Conservation (phyloP, 805 yeast genomes). For the Scheffersomyces stipitis region DNA sequence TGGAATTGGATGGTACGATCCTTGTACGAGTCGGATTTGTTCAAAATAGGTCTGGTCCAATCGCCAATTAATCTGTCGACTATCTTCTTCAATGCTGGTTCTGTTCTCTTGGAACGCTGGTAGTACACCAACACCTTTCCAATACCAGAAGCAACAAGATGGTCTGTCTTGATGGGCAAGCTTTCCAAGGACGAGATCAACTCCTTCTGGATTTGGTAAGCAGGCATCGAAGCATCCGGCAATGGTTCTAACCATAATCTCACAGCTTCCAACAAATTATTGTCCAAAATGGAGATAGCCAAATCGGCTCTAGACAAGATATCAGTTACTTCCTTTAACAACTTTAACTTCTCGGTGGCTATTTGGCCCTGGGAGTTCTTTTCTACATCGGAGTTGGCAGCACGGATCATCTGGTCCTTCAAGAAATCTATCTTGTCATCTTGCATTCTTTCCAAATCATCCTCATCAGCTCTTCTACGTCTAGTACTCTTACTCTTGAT, state of each 20-base stretch:
- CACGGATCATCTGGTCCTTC: constrained; percentile 86
- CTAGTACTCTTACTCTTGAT: constrained; percentile 61
- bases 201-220: constrained; percentile 91
- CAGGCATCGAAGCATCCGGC: constrained; percentile 98
- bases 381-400: constrained; percentile 74
- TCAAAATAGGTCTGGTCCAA: constrained; percentile 98
- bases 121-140: constrained; percentile 94
- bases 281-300: constrained; percentile 91
- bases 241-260: constrained; percentile 97
- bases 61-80: constrained; percentile 92
- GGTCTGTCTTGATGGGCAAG: constrained; percentile 93
- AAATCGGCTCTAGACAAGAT: constrained; percentile 78
- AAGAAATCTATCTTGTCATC: constrained; percentile 84
- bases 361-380: constrained; percentile 60
- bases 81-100: constrained; percentile 76
- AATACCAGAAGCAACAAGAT: constrained; percentile 88
- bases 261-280: constrained; percentile 88
- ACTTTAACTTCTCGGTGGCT: constrained; percentile 73
- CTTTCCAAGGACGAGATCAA: constrained; percentile 70
- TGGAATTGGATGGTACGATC: constrained; percentile 74
- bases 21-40: constrained; percentile 90
- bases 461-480: constrained; percentile 77
- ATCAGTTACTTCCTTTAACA: constrained; percentile 76
- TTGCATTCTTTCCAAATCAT: constrained; percentile 91
- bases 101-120: constrained; percentile 87